Evolutionary conservation across 2,329 filamentous ascomycete genomes (phyloP).

Genomic region (Trichoderma polysporum): DNA sequence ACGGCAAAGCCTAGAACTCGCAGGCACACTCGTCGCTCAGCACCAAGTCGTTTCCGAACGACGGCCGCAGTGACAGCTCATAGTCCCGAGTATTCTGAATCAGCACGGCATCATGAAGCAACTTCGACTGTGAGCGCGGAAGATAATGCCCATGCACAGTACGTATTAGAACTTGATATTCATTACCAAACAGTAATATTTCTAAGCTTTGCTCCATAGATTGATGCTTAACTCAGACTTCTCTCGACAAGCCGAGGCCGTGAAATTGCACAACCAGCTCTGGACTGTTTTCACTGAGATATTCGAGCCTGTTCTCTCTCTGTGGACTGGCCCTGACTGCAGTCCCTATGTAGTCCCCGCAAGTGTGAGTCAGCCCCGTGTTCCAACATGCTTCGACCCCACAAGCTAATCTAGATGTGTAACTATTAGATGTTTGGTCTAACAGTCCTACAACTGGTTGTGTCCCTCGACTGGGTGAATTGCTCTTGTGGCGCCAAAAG

Average conservation of each 20-base stretch:
- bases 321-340: slow-evolving; percentile 4
- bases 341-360: background rate
- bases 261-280: background rate
- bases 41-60: background rate
- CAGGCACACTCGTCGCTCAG: background rate
- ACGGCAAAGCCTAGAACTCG: background rate
- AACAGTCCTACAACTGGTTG: background rate
- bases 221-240: background rate
- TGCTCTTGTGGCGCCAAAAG: background rate
- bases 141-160: background rate
- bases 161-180: background rate
- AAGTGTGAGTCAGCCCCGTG: background rate
- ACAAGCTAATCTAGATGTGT: background rate
- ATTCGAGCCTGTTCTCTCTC: background rate
- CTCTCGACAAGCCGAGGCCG: background rate
- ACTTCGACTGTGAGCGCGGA: background rate
- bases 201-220: background rate
- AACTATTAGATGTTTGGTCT: background rate
- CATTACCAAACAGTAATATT: background rate
- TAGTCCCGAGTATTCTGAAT: background rate
- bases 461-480: slow-evolving; percentile 1
- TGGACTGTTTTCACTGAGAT: slow-evolving; percentile 1
- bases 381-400: background rate
- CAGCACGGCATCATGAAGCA: background rate
- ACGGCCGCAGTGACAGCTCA: background rate